Evolutionary conservation across 352 stramenopile species (phyloP).

Genomic region (Phytophthora colocasiae): DNA sequence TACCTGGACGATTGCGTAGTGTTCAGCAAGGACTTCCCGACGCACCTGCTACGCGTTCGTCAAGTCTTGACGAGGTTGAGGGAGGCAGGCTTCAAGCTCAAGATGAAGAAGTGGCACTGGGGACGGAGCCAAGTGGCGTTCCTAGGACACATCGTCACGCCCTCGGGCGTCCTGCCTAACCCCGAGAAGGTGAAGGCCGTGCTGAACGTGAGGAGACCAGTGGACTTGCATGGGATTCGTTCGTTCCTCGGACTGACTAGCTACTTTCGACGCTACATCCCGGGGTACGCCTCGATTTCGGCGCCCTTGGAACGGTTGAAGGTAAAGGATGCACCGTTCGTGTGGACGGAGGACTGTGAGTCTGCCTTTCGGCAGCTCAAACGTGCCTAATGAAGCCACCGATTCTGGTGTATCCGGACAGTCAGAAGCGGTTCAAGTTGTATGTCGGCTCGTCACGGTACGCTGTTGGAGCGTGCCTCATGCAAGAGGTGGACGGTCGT

Average conservation of each 20-base stretch:
- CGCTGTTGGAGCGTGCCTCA: neutral
- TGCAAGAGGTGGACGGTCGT: conserved; percentile 5
- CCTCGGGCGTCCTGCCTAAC: conserved; percentile 5
- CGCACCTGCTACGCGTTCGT: neutral
- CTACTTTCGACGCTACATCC: conserved; percentile 6
- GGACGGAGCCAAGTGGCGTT: conserved; percentile 7
- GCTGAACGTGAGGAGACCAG: conserved; percentile 2
- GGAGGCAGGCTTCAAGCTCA: neutral
- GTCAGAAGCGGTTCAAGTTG: neutral
- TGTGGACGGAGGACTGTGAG: conserved; percentile 15
- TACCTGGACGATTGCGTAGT: conserved; percentile 10
- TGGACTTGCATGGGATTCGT: neutral
- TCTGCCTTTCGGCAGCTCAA: conserved; percentile 5
- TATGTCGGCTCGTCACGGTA: conserved; percentile 12
- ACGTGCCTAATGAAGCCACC: conserved; percentile 1
- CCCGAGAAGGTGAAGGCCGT: conserved; percentile 15
- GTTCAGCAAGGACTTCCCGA: conserved; percentile 6
- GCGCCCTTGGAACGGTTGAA: conserved; percentile 4
- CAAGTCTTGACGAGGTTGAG: neutral
- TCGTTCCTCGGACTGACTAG: neutral
- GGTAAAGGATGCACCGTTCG: conserved; percentile 9
- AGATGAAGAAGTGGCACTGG: conserved; percentile 22
- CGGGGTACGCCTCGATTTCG: conserved; percentile 1
- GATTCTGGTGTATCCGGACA: conserved; percentile 9
- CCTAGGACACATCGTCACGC: conserved; percentile 11